Evolutionary conservation across 768 basidiomycete species (phyloP).

Genomic region (Macrolepiota dolichaula): DNA sequence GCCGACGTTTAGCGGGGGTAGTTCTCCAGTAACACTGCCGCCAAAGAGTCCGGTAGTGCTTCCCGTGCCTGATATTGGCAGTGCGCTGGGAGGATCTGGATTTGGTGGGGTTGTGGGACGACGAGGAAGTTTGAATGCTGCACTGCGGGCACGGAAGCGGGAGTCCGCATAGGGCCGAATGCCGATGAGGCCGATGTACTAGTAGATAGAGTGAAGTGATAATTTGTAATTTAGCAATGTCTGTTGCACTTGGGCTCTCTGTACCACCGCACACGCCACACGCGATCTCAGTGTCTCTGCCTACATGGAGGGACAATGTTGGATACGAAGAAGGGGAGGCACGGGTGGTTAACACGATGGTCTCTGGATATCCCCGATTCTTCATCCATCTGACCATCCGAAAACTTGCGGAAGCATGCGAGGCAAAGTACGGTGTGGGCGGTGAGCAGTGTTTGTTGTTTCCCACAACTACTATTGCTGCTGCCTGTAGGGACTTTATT

Average conservation of each 20-base stretch:
- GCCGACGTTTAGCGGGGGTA: slow-evolving; percentile 5
- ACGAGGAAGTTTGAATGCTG: slow-evolving; percentile 14
- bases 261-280: slow-evolving; percentile 75
- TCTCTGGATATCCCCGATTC: slow-evolving; percentile 91
- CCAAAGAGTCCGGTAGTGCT: slow-evolving; percentile 14
- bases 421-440: slow-evolving; percentile 69
- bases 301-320: slow-evolving; percentile 88
- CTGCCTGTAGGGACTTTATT: slow-evolving; percentile 74
- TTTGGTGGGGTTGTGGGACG: slow-evolving; percentile 13
- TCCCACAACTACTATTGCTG: slow-evolving; percentile 69
- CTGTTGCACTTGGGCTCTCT: slow-evolving; percentile 42
- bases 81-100: slow-evolving; percentile 19
- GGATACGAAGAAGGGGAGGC: slow-evolving; percentile 89
- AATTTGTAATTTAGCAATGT: slow-evolving; percentile 10
- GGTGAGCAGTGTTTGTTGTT: slow-evolving; percentile 80
- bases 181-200: not conserved
- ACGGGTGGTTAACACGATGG: slow-evolving; percentile 75
- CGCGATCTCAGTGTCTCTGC: slow-evolving; percentile 93
- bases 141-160: slow-evolving; percentile 3
- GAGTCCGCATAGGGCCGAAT: not conserved
- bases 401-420: slow-evolving; percentile 81
- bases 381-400: slow-evolving; percentile 85
- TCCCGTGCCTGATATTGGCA: slow-evolving; percentile 24
- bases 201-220: not conserved
- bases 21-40: not conserved